phyloP scores from a whole-genome alignment of 805 yeast genomes.

The Candida pini region DNA sequence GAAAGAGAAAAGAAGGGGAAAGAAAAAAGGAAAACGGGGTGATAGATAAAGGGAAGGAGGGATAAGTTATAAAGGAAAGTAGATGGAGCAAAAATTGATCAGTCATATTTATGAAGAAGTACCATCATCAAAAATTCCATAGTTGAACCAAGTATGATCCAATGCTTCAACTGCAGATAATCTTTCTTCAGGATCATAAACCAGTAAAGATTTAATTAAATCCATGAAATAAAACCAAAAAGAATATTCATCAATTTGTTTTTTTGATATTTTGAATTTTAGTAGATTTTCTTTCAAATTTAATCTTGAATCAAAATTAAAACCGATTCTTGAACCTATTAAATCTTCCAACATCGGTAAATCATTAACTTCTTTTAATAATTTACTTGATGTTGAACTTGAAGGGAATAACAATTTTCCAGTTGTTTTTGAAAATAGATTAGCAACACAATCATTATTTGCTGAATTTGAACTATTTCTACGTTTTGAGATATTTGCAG shows the following conservation, averaged over 20 bases:
- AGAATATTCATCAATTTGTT: conserved; percentile 59
- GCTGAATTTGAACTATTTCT: conserved; percentile 7
- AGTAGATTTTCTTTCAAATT: conserved; percentile 21
- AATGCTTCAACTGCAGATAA: conserved; percentile 51
- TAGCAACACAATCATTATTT: conserved; percentile 21
- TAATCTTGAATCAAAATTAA: conserved; percentile 17
- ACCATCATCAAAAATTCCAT: conserved; percentile 56
- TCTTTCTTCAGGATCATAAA: conserved; percentile 45
- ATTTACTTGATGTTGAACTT: conserved; percentile 28
- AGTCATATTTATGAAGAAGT: conserved; percentile 11
- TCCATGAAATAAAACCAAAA: conserved; percentile 79
- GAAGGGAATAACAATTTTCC: conserved; percentile 32
- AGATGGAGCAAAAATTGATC: conserved; percentile 1
- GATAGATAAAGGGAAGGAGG: neutral
- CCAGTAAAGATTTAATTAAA: conserved; percentile 42
- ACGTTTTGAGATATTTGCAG: conserved; percentile 7
- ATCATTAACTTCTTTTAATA: conserved; percentile 32
- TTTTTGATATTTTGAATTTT: conserved; percentile 18
- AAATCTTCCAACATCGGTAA: conserved; percentile 23
- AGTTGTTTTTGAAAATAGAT: conserved; percentile 26
- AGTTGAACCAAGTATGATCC: conserved; percentile 69
- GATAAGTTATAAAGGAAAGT: conserved; percentile 1
- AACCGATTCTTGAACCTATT: conserved; percentile 27
- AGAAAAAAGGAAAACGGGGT: neutral
- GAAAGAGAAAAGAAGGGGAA: too few species aligned